Base-by-base conservation (phyloP, 768 basidiomycete species). In the Hypsizygus marmoreus region DNA sequence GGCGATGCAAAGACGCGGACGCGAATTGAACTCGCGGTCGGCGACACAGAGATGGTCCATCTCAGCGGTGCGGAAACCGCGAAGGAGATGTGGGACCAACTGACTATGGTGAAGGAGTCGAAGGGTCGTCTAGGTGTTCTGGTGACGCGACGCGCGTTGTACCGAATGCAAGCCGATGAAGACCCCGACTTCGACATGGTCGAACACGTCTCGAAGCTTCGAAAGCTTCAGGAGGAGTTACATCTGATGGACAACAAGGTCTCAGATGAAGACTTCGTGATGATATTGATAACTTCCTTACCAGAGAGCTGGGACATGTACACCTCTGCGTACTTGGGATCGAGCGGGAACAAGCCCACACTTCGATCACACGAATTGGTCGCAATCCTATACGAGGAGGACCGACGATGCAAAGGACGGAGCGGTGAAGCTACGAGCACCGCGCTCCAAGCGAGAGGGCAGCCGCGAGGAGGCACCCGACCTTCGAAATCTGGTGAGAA, bases 271-370 rank as follows among this genome's bases (percentile, higher is more conserved):
- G 65, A 65, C 44, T 63, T 67, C 32, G 43, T 56, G 4, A 63
- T 62, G 57, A 61, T 66, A n/a, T 35, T 64, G 1, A 49, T 64
- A 20, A 62, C 61, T 6, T 64, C 58, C 12, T 42, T 66, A 11
- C 61, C 60, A 20, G 65, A 64, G 26, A 49, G 48, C 22, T 64
- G 62, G 59, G 61, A 67, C 28, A 56, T 34, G 17, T 65, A 56
- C 32, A 57, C 59, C 1, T 50, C 57, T 6, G 50, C 57, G 1
- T 63, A 54, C 43, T 49, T 64, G 3, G 54, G 60, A 20, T 49
- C 57, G 32, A 31, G 57, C 57, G 3, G 45, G 7, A 48, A 45
- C 14, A 49, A 40, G 16, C 42, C 44, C 8, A 44, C 42, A 22
- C 34, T 51, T 23, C 44, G 34, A 31, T 43, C 54, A 2, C 50